phyloP scores from a whole-genome alignment of 2,329 filamentous ascomycete genomes.

The Sporothrix inflata region DNA sequence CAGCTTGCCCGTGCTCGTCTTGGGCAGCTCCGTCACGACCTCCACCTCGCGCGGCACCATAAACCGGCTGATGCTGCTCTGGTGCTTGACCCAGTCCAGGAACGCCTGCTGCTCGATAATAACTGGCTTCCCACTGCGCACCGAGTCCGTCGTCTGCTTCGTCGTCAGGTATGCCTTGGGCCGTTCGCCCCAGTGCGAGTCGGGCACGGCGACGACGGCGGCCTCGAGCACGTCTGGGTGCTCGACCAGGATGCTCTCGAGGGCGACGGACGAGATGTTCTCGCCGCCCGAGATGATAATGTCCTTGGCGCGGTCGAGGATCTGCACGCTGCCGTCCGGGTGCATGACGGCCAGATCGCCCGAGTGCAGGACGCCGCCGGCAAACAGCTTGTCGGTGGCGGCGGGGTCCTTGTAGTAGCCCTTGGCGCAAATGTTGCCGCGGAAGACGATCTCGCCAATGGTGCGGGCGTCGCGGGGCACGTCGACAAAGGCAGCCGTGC shows the following conservation, averaged over 20 bases:
- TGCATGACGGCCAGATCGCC: constrained; percentile 95
- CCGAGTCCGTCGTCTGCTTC: constrained; percentile 49
- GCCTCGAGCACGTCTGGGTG: constrained; percentile 91
- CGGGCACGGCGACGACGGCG: constrained; percentile 83
- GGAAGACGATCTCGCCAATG: constrained; percentile 68
- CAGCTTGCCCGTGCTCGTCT: constrained; percentile 96
- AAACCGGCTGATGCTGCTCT: constrained; percentile 82
- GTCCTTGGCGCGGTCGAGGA: constrained; percentile 92
- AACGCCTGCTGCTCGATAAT: constrained; percentile 66
- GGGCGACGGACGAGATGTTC: constrained; percentile 91
- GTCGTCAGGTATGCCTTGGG: constrained; percentile 92
- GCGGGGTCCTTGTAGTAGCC: constrained; percentile 90
- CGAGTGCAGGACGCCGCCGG: constrained; percentile 82
- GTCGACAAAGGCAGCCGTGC: constrained; percentile 53
- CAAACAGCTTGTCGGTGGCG: constrained; percentile 84
- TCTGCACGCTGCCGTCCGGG: constrained; percentile 86
- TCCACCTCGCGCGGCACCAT: constrained; percentile 80
- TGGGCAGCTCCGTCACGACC: constrained; percentile 84
- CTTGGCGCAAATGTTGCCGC: constrained; percentile 87
- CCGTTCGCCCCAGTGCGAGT: constrained; percentile 93
- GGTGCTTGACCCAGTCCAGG: constrained; percentile 82
- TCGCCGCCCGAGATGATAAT: constrained; percentile 99
- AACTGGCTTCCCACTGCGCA: constrained; percentile 34
- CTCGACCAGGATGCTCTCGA: constrained; percentile 85
- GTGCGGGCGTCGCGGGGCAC: constrained; percentile 54